These are phyloP conservation scores for Stylosanthes scabra DNA, from an alignment of 331 rosid genomes.

Conservation along the genomic window DNA sequence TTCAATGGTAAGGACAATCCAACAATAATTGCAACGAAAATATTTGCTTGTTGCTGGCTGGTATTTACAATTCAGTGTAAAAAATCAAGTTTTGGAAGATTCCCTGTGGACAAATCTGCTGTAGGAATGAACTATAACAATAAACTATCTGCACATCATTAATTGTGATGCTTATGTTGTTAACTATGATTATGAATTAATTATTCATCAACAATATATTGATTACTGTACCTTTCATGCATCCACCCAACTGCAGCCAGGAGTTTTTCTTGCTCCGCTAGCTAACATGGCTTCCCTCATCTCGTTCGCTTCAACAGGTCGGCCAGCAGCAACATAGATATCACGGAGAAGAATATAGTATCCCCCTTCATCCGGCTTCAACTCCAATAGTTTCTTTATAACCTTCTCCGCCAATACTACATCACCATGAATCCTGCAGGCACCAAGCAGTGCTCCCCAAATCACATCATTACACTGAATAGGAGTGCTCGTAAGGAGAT, in stretches of 20 bases:
- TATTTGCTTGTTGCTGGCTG: not conserved
- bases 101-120: not conserved
- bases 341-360: constrained; percentile 65
- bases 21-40: not conserved
- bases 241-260: constrained; percentile 68
- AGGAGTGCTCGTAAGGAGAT: constrained; percentile 49
- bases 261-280: constrained; percentile 56
- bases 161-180: not conserved
- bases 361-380: constrained; percentile 70
- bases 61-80: not conserved
- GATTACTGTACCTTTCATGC: constrained; percentile 23
- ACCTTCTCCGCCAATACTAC: constrained; percentile 60
- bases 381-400: constrained; percentile 49
- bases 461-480: constrained; percentile 52
- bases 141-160: not conserved
- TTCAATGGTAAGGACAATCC: not conserved
- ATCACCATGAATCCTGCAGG: constrained; percentile 60
- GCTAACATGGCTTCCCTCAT: constrained; percentile 53
- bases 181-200: not conserved
- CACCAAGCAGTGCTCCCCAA: constrained; percentile 70
- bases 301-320: constrained; percentile 53
- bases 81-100: constrained; percentile 10
- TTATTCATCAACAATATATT: not conserved
- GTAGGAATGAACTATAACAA: not conserved
- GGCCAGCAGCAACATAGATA: constrained; percentile 59